phyloP scores from a whole-genome alignment of 179 eudicot genomes.

The Spergularia azorica region DNA sequence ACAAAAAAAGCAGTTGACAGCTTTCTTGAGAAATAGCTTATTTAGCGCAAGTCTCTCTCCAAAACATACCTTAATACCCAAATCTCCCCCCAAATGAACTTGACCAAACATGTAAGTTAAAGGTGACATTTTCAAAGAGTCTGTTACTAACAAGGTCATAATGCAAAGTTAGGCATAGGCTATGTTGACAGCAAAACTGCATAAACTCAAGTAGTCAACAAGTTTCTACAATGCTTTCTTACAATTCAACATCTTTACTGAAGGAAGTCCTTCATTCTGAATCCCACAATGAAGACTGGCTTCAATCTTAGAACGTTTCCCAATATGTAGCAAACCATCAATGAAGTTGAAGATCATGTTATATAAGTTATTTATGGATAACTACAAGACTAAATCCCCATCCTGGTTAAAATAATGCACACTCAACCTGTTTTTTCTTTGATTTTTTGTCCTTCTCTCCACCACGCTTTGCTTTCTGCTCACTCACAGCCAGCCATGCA shows the following conservation, averaged over 20 bases:
- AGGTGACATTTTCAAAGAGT: background rate
- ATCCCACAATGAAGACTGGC: constrained; percentile 3
- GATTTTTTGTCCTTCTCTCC: constrained; percentile 79
- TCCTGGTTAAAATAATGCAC: background rate
- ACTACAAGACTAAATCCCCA: background rate
- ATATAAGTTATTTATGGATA: background rate
- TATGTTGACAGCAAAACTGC: background rate
- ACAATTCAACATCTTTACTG: background rate
- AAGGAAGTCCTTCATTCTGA: background rate
- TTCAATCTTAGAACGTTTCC: background rate
- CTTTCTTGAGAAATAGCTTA: too few relatives aligned
- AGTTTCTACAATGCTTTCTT: background rate
- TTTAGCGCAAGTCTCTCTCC: too few relatives aligned
- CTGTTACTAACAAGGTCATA: background rate
- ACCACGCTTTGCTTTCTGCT: constrained; percentile 76
- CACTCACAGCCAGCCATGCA: constrained; percentile 78
- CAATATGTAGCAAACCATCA: constrained; percentile 1
- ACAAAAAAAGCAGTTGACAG: too few relatives aligned
- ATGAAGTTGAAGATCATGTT: background rate
- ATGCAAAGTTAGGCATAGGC: background rate
- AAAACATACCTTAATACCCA: too few relatives aligned
- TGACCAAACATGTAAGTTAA: too few relatives aligned
- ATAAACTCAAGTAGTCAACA: background rate
- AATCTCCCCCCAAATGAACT: too few relatives aligned
- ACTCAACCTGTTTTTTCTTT: constrained; percentile 90